A percentile compares a stretch with the other conserved stretches of the same genome.
These are phyloP conservation scores for Cryphonectria radicalis DNA, from an alignment of 2,329 filamentous ascomycete genomes.

Conservation along the genomic window DNA sequence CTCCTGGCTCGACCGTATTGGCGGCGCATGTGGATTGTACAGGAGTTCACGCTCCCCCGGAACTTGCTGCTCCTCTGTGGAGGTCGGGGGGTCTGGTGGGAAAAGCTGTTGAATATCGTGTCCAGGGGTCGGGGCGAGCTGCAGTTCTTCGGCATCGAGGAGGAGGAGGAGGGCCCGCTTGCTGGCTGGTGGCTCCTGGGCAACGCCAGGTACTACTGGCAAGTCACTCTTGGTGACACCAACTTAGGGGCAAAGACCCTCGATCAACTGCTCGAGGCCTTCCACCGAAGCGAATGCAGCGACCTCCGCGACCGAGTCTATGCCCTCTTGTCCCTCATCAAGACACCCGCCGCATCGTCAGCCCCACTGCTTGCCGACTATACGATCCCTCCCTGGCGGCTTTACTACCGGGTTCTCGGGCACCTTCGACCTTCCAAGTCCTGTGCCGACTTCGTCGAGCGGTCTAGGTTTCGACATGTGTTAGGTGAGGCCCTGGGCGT, in stretches of 20 bases:
- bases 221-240: conserved; percentile 4
- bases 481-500: conserved; percentile 3
- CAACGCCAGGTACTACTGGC: conserved; percentile 17
- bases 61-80: conserved; percentile 21
- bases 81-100: conserved; percentile 15
- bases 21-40: conserved; percentile 26
- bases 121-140: conserved; percentile 10
- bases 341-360: not conserved
- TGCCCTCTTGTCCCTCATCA: conserved; percentile 19
- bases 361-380: conserved; percentile 15
- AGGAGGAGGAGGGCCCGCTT: conserved; percentile 12
- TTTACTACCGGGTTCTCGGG: conserved; percentile 19
- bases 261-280: conserved; percentile 14
- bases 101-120: conserved; percentile 10
- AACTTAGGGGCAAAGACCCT: conserved; percentile 2
- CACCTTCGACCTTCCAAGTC: conserved; percentile 3
- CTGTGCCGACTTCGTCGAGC: not conserved
- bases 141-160: conserved; percentile 2
- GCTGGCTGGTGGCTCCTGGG: conserved; percentile 18
- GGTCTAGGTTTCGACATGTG: conserved; percentile 9
- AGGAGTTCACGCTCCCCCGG: conserved; percentile 22
- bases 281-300: conserved; percentile 17
- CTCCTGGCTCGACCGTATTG: conserved; percentile 23
- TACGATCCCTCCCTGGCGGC: conserved; percentile 15
- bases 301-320: conserved; percentile 18